Evolutionary conservation across 352 stramenopile genomes (phyloP), one percentile per base, ranked within the genome.

Genomic region (Phytopythium cucurbitacearum): DNA sequence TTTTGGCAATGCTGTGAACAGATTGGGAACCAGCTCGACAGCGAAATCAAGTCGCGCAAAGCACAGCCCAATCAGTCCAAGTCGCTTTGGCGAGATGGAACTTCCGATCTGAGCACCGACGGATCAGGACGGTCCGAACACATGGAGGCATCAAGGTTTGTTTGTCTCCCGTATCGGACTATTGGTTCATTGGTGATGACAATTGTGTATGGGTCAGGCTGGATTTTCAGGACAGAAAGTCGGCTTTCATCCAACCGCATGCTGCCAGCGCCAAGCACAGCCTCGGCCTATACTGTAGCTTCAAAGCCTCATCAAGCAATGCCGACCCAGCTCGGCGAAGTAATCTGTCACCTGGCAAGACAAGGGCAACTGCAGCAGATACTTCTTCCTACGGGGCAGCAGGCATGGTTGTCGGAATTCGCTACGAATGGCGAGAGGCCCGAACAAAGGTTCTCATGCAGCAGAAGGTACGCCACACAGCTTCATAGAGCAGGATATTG

Each of bases 371-470:
- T 28, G 9, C 4, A 53, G 10, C 8, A 39, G 5, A 52, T n/a
- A 3, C 37, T 3, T 48, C 40, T 5, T 57, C 59, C 0, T 74
- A 72, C 32, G 57, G 48, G 7, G 71, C 59, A 43, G 71, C 80
- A 40, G 64, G 62, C 0, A 66, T 92, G 28, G 60, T 89, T 3
- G 44, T 81, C 11, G 73, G 69, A 0, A 60, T 89, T 39, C 73
- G 80, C 9, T 70, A 86, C n/a, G 82, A 92, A 59, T 91, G 77
- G 77, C 57, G 75, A 34, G 67, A 88, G 53, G 82, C 65, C 6
- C 72, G 72, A 47, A 85, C 78, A 7, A 85, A 87, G 48, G 59
- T 92, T 7, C 54, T 76, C 9, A 59, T 82, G 4, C 69, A 63
- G 35, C 76, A 92, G 47, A 85, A 89, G 73, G 79, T 88, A 51